phyloP scores from a whole-genome alignment of 2,329 filamentous ascomycete species.

The Penicillium frequentans region DNA sequence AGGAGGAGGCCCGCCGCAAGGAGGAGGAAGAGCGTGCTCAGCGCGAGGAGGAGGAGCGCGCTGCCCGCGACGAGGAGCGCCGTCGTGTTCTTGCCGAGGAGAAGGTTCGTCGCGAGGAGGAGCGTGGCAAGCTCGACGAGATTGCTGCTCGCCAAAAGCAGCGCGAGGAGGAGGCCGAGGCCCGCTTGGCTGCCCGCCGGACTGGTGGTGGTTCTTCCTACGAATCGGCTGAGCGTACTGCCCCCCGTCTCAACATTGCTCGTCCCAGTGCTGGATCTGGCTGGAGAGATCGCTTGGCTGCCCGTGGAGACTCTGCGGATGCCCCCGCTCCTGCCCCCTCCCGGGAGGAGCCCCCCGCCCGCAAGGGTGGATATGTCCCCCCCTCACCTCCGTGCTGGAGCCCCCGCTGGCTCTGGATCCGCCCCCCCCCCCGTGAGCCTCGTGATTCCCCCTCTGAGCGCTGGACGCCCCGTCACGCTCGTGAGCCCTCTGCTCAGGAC shows the following conservation, averaged over 20 bases:
- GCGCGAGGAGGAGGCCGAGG: conserved; percentile 85
- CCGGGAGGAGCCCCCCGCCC: conserved; percentile 31
- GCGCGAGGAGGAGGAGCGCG: conserved; percentile 83
- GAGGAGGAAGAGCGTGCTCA: conserved; percentile 84
- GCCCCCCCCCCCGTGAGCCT: conserved; percentile 20
- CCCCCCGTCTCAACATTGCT: conserved; percentile 58
- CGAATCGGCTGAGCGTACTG: conserved; percentile 51
- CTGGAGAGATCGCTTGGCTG: conserved; percentile 63
- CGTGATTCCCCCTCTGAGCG: conserved; percentile 32
- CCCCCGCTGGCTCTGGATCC: conserved; percentile 25
- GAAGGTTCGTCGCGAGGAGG: conserved; percentile 59
- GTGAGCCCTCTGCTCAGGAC: conserved; percentile 30
- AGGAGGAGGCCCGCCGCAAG: conserved; percentile 71
- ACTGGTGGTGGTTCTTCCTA: conserved; percentile 50
- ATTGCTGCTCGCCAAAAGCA: conserved; percentile 67
- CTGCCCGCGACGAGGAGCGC: conserved; percentile 75
- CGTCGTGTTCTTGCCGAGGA: conserved; percentile 72
- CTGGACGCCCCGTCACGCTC: conserved; percentile 31
- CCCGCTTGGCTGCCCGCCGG: conserved; percentile 68
- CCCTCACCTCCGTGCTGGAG: conserved; percentile 40
- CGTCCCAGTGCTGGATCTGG: conserved; percentile 46
- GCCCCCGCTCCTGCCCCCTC: conserved; percentile 22
- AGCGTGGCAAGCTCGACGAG: conserved; percentile 64
- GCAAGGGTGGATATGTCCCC: conserved; percentile 41
- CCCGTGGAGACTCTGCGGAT: conserved; percentile 42